Evolutionary conservation across 2,329 filamentous ascomycete genomes (phyloP).

Genomic region (Pseudogymnoascus sp.): DNA sequence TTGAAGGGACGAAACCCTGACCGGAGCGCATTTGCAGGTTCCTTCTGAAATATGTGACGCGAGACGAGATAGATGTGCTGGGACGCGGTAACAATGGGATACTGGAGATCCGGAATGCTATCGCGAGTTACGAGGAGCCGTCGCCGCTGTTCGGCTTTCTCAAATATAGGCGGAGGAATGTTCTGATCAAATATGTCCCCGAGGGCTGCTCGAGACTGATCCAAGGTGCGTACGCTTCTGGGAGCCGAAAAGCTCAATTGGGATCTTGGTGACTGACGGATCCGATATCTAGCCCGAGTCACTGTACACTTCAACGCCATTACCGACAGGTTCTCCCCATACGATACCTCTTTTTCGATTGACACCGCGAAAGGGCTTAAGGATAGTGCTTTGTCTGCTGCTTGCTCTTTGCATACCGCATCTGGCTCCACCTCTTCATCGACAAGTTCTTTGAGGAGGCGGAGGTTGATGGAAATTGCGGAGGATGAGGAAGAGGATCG

Average conservation of each 20-base stretch:
- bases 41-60: slow-evolving; percentile 79
- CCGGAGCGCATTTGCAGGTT: slow-evolving; percentile 55
- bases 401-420: slow-evolving; percentile 82
- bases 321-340: slow-evolving; percentile 68
- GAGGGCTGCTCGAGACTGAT: slow-evolving; percentile 84
- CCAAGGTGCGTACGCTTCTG: slow-evolving; percentile 58
- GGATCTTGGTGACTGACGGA: slow-evolving; percentile 18
- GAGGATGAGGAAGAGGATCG: slow-evolving; percentile 82
- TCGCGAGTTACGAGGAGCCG: slow-evolving; percentile 71
- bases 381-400: slow-evolving; percentile 79
- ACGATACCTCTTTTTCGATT: slow-evolving; percentile 79
- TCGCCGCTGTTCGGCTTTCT: slow-evolving; percentile 90
- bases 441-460: slow-evolving; percentile 66
- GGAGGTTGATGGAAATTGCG: slow-evolving; percentile 83
- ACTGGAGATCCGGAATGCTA: slow-evolving; percentile 69
- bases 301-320: slow-evolving; percentile 63
- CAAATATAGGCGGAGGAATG: slow-evolving; percentile 79
- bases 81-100: slow-evolving; percentile 73
- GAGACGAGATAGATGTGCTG: slow-evolving; percentile 79
- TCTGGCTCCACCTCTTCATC: slow-evolving; percentile 81
- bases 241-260: slow-evolving; percentile 8
- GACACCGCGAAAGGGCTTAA: slow-evolving; percentile 68
- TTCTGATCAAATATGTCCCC: slow-evolving; percentile 87
- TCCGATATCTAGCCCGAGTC: slow-evolving; percentile 61
- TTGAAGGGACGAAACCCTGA: slow-evolving; percentile 17